These are phyloP conservation scores for Ogataea dorogensis DNA, from an alignment of 805 yeast genomes.

Conservation along the genomic window DNA sequence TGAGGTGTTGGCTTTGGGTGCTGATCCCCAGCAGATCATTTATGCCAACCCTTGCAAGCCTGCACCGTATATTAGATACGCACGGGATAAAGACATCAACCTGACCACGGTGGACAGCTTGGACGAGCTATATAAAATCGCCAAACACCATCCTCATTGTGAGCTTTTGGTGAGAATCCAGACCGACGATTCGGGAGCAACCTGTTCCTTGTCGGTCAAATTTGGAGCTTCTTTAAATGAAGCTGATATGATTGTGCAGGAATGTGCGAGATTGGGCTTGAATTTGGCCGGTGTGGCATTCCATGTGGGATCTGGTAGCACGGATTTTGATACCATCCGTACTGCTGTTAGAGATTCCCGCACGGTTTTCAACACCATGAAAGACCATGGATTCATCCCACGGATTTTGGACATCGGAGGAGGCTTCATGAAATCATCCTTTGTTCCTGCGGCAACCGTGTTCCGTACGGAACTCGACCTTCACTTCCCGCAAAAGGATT, in stretches of 20 bases:
- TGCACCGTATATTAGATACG: slow-evolving; percentile 74
- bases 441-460: slow-evolving; percentile 55
- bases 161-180: slow-evolving; percentile 74
- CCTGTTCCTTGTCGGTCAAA: slow-evolving; percentile 82
- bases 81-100: slow-evolving; percentile 52
- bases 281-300: slow-evolving; percentile 83
- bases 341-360: slow-evolving; percentile 75
- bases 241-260: slow-evolving; percentile 53
- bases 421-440: slow-evolving; percentile 69
- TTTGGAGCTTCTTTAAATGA: slow-evolving; percentile 73
- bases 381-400: slow-evolving; percentile 39
- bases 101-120: slow-evolving; percentile 88
- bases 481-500: slow-evolving; percentile 52
- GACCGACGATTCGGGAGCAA: slow-evolving; percentile 87
- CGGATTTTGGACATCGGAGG: slow-evolving; percentile 86
- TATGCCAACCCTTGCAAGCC: slow-evolving; percentile 96
- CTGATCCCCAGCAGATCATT: slow-evolving; percentile 64
- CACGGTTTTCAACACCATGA: slow-evolving; percentile 60
- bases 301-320: slow-evolving; percentile 95
- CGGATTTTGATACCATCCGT: slow-evolving; percentile 61
- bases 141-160: slow-evolving; percentile 64
- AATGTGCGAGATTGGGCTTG: slow-evolving; percentile 61
- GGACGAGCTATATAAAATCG: slow-evolving; percentile 78
- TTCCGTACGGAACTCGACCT: slow-evolving; percentile 54
- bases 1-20: slow-evolving; percentile 58